phyloP scores from a whole-genome alignment of 805 yeast species.

The Saccharomyces jurei region DNA sequence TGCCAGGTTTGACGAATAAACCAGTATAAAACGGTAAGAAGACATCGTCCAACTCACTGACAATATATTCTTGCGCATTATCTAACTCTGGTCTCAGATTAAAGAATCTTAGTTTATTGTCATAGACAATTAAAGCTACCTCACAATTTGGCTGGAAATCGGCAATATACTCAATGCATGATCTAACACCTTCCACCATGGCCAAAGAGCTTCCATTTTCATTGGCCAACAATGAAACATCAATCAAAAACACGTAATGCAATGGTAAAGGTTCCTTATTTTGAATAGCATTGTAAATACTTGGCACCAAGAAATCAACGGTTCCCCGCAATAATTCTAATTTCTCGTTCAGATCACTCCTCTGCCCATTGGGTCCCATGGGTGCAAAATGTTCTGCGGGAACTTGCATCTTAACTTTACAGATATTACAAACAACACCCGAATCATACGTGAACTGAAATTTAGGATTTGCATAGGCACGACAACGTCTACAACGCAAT shows the following conservation, averaged over 20 bases:
- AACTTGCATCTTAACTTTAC: constrained; percentile 64
- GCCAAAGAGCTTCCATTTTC: constrained; percentile 48
- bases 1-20: constrained; percentile 70
- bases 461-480: constrained; percentile 81
- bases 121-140: constrained; percentile 70
- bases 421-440: constrained; percentile 74
- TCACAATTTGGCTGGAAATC: constrained; percentile 37
- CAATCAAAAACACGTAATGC: constrained; percentile 68
- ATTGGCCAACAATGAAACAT: constrained; percentile 53
- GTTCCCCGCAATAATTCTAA: constrained; percentile 80
- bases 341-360: constrained; percentile 48
- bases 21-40: constrained; percentile 77
- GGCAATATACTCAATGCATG: constrained; percentile 35
- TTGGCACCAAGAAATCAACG: constrained; percentile 76
- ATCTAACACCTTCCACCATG: constrained; percentile 61
- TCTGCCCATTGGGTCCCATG: constrained; percentile 46
- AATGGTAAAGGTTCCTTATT: constrained; percentile 39
- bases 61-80: constrained; percentile 49
- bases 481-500: constrained; percentile 84
- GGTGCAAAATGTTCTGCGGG: constrained; percentile 62
- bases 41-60: constrained; percentile 49
- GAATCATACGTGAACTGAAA: constrained; percentile 57
- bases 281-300: constrained; percentile 50
- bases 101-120: constrained; percentile 63
- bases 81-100: constrained; percentile 52